Evolutionary conservation across 2,329 filamentous ascomycete species (phyloP), one percentile per base, ranked within the genome.

Genomic region (Alternaria ventricosa): DNA sequence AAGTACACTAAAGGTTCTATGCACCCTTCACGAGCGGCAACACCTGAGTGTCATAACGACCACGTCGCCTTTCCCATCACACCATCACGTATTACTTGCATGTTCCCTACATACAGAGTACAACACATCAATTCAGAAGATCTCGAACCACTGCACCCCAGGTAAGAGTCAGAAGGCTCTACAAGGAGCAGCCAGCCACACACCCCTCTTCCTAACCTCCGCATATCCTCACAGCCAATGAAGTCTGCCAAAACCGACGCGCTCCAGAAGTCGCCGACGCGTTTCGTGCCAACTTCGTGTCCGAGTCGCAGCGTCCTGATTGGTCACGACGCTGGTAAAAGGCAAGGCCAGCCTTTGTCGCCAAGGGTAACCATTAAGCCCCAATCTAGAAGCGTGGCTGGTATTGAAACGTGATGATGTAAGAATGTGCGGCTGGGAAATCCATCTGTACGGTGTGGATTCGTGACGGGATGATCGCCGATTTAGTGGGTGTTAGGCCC

Each of bases 201-300:
- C 23, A 27, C 51, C 28, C 58, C 50, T 55, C 57, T 22, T 56
- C 25, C 23, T 22, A 25, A 41, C 55, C 36, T 44, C 28, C 43
- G 41, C 44, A 61, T 28, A 41, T 12, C 5, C 28, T 41, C 28
- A 36, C 30, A 36, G 23, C 49, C 49, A 53, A 53, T 53, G 20
- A 53, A 36, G 5, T 15, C 9, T 8, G 3, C 22, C 30, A 12
- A 15, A 36, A 53, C 3, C 49, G 8, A 53, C 49, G 49, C 49
- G 49, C 49, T 53, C 49, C 30, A 41, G 7, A 22, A 33, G 13
- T 53, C 22, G 51, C 43, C 46, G 36, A 64, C 62, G 62, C 62
- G 62, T 64, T 56, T 61, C 63, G 63, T 61, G 61, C 60, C 61
- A 60, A 12, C 50, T 66, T 63, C 64, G 64, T 61, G 61, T 65